Evolutionary conservation across 2,329 filamentous ascomycete genomes (phyloP), one percentile per base, ranked within the genome.

Genomic region (Alternaria panax): DNA sequence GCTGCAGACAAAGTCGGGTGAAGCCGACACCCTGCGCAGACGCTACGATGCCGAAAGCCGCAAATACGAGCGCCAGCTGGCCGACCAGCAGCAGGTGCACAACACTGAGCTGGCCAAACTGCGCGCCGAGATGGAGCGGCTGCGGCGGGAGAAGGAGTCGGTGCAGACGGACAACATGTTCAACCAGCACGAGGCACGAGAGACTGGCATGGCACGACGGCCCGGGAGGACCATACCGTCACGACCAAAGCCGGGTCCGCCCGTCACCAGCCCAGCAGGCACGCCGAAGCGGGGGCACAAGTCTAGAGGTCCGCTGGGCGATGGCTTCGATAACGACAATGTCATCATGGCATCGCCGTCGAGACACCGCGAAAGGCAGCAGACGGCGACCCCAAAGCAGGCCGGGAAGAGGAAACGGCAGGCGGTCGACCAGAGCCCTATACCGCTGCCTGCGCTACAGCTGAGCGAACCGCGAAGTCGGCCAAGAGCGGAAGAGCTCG

Each of bases 311-410:
- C 82, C 84, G 1, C 80, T 90, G 50, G 85, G 90, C 1, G 92
- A 95, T 76, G 92, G 92, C 0, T 95, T 95, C 68, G 90, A 93
- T 60, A 87, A 92, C 60, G 83, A 85, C 55, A 86, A 89, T 68
- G 81, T 89, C 8, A 75, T 83, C 56, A 79, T 84, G 62, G 73
- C 81, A 1, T 88, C 86, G 3, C 86, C 86, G 4, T 86, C 82
- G 52, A 87, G 83, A 65, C 65, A 73, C 5, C 77, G 75, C 47
- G 77, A 78, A 8, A 81, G 79, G 63, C 79, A 80, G 6, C 86
- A 84, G 70, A 79, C 83, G 42, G 75, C 76, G 11, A 88, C 86
- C 1, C 91, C 91, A 0, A 90, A 88, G 48, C 82, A 81, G 60
- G 80, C 81, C 55, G 83, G 82, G 7, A 94, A 94, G 79, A 82